Evolutionary conservation across 129 eudicot species (phyloP).

Genomic region (sunflower (Helianthus annuus)): DNA sequence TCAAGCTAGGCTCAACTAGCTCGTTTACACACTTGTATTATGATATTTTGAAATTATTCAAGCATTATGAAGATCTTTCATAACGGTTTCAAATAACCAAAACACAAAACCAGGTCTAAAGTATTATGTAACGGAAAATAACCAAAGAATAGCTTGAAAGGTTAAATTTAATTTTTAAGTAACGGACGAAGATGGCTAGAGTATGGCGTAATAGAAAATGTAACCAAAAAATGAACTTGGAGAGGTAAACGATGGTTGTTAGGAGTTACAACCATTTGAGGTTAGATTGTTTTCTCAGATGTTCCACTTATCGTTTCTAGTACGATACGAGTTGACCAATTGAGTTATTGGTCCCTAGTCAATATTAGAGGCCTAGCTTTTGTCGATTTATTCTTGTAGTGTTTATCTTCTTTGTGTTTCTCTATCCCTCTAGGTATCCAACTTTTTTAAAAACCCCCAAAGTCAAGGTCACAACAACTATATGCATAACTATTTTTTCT

Average conservation of each 20-base stretch:
- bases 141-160: neutral
- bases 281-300: neutral
- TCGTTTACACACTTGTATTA: conserved; percentile 1
- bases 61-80: conserved; percentile 7
- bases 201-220: neutral
- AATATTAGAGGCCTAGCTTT: neutral
- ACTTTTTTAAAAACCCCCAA: neutral
- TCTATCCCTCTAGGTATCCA: neutral
- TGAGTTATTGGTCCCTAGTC: neutral
- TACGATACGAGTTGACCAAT: neutral
- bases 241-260: neutral
- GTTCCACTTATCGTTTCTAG: neutral
- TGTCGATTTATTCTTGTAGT: neutral
- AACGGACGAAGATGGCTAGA: neutral
- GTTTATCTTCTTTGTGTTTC: neutral
- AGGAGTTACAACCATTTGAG: neutral
- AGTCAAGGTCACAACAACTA: too few relatives aligned
- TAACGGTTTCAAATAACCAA: neutral
- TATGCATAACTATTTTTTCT: too few relatives aligned
- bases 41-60: neutral
- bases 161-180: neutral
- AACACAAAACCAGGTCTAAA: neutral
- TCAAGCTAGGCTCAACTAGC: neutral
- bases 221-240: neutral
- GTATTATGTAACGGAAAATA: neutral